Conservation (phyloP, 164 flowering plant species). For the Aristolochia contorta region DNA sequence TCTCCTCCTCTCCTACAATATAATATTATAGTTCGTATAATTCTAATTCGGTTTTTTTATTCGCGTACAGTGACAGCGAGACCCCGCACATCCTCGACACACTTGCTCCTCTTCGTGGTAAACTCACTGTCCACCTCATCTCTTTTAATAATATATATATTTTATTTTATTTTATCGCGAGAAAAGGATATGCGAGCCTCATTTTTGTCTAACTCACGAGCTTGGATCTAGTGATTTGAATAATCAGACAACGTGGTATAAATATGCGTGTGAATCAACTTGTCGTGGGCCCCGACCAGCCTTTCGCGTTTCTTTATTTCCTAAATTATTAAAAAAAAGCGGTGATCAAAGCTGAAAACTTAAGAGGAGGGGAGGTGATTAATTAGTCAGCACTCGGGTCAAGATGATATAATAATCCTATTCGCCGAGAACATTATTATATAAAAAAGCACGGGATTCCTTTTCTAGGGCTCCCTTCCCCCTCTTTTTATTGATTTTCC, state of each 20-base stretch:
- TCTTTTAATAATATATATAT: too few relatives aligned
- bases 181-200: background rate
- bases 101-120: background rate
- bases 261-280: slow-evolving; percentile 3
- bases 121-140: slow-evolving; percentile 3
- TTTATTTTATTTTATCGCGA: too few relatives aligned
- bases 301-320: background rate
- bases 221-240: slow-evolving; percentile 14
- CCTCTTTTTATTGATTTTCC: background rate
- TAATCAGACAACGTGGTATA: background rate
- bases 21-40: too few relatives aligned
- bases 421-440: too few relatives aligned
- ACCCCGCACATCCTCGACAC: background rate
- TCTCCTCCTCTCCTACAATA: too few relatives aligned
- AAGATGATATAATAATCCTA: too few relatives aligned
- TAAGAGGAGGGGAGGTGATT: too few relatives aligned
- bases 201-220: background rate
- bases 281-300: slow-evolving; percentile 1
- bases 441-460: too few relatives aligned
- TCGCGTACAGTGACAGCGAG: background rate
- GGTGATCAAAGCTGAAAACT: too few relatives aligned
- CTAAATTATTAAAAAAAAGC: too few relatives aligned
- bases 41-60: too few relatives aligned
- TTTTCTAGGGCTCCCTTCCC: background rate
- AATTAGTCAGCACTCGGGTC: too few relatives aligned